A percentile compares a stretch with the other conserved stretches of the same genome.
These are phyloP conservation scores for Breviolum minutum DNA, from an alignment of 73 alveolate species.

Conservation along the genomic window DNA sequence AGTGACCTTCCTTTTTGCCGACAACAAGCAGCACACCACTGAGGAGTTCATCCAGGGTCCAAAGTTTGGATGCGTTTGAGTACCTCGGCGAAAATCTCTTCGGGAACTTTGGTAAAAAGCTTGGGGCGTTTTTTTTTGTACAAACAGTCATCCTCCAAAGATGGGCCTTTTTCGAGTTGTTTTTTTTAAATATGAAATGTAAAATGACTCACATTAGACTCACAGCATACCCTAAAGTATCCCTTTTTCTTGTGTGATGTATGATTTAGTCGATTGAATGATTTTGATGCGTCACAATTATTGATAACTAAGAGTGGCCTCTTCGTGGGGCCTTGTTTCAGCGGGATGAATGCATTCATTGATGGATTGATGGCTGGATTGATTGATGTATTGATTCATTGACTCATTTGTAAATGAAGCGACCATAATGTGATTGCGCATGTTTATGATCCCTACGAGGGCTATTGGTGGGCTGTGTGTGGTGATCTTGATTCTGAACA, in stretches of 20 bases:
- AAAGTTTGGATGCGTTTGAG: slow-evolving; percentile 82
- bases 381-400: no score
- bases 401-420: background rate
- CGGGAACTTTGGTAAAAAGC: no score
- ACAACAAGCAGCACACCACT: background rate
- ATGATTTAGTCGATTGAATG: no score
- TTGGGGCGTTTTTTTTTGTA: no score
- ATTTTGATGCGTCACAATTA: background rate
- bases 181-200: no score
- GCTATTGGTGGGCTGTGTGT: background rate
- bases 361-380: background rate
- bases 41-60: slow-evolving; percentile 45
- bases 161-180: no score
- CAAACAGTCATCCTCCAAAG: no score
- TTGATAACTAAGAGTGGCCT: background rate
- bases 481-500: background rate
- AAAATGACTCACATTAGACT: no score
- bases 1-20: background rate
- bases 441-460: background rate
- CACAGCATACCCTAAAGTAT: no score
- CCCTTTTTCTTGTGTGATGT: no score
- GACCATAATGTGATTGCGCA: background rate
- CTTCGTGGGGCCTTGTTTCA: no score
- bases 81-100: no score
- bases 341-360: background rate